A percentile compares a stretch with the other conserved stretches of the same genome.
phyloP scores from a whole-genome alignment of 1,284 basidiomycete species.

The Waitea zeae region DNA sequence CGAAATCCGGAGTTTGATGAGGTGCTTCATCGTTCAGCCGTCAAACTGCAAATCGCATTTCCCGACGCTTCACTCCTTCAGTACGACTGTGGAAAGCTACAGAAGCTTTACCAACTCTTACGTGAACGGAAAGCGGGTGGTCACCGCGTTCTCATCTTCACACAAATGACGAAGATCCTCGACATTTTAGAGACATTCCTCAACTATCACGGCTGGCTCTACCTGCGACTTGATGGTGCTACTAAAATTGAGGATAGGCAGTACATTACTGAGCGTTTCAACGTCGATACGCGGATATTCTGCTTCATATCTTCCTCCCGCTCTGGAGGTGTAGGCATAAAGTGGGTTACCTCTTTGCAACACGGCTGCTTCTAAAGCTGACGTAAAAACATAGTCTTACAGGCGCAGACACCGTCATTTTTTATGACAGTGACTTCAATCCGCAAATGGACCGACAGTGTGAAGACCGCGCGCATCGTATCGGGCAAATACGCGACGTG shows the following conservation, averaged over 20 bases:
- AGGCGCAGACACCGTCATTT: constrained; percentile 93
- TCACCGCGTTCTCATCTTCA: constrained; percentile 89
- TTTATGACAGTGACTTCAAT: constrained; percentile 97
- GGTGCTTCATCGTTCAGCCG: constrained; percentile 53
- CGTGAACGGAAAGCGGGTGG: constrained; percentile 76
- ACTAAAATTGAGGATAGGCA: constrained; percentile 95
- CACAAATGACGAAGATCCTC: constrained; percentile 91
- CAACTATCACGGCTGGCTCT: constrained; percentile 86
- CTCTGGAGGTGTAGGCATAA: constrained; percentile 93
- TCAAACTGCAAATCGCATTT: constrained; percentile 88
- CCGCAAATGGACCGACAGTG: constrained; percentile 96
- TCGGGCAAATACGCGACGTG: constrained; percentile 93
- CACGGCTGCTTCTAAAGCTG: constrained; percentile 1
- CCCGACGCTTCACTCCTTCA: constrained; percentile 83
- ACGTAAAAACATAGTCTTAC: constrained; percentile 41
- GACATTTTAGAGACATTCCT: constrained; percentile 92
- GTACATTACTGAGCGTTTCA: constrained; percentile 94
- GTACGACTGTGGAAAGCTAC: constrained; percentile 94
- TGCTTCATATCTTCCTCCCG: constrained; percentile 90
- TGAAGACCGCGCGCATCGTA: constrained; percentile 91
- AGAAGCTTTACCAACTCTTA: constrained; percentile 65
- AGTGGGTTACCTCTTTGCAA: constrained; percentile 34
- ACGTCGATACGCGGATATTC: constrained; percentile 78
- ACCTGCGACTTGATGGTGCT: constrained; percentile 83
- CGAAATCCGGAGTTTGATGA: constrained; percentile 36